phyloP scores from a whole-genome alignment of 116 monocot species.

The Phalaenopsis hybrid region DNA sequence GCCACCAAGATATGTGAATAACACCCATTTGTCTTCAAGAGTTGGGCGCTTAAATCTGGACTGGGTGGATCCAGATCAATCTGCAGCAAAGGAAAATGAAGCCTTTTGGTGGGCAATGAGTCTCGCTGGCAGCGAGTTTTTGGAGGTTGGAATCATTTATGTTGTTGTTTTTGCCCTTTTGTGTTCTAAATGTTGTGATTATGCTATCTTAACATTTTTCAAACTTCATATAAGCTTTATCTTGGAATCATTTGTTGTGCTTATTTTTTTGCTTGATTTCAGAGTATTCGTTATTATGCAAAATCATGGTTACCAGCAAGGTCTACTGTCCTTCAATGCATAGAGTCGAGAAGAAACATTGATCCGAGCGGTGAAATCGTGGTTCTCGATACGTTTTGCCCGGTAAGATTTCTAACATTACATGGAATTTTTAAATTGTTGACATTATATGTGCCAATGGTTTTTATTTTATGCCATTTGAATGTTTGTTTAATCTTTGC shows the following conservation, averaged over 20 bases:
- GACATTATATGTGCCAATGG: not conserved
- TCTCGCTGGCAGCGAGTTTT: constrained; percentile 83
- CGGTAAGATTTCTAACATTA: constrained; percentile 47
- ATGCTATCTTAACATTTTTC: not conserved
- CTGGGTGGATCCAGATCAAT: constrained; percentile 94
- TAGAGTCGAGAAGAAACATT: constrained; percentile 44
- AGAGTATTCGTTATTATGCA: constrained; percentile 69
- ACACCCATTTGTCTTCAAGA: constrained; percentile 76
- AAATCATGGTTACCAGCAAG: constrained; percentile 94
- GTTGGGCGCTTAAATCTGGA: constrained; percentile 76
- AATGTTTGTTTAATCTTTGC: not conserved
- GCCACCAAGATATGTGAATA: constrained; percentile 81
- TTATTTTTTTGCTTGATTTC: not conserved
- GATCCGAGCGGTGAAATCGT: constrained; percentile 93
- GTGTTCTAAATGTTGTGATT: not conserved
- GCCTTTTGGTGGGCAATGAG: constrained; percentile 83
- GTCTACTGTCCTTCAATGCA: constrained; percentile 67
- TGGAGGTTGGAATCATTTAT: constrained; percentile 44
- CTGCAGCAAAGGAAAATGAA: constrained; percentile 80
- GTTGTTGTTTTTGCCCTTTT: not conserved
- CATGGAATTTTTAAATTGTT: not conserved
- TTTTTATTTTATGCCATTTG: not conserved
- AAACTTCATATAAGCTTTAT: not conserved
- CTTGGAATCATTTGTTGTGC: not conserved
- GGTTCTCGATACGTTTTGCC: constrained; percentile 68